Evolutionary conservation across 495 filamentous ascomycete species (phyloP), one percentile per base, ranked within the genome.

Genomic region (Pseudevernia furfuracea): DNA sequence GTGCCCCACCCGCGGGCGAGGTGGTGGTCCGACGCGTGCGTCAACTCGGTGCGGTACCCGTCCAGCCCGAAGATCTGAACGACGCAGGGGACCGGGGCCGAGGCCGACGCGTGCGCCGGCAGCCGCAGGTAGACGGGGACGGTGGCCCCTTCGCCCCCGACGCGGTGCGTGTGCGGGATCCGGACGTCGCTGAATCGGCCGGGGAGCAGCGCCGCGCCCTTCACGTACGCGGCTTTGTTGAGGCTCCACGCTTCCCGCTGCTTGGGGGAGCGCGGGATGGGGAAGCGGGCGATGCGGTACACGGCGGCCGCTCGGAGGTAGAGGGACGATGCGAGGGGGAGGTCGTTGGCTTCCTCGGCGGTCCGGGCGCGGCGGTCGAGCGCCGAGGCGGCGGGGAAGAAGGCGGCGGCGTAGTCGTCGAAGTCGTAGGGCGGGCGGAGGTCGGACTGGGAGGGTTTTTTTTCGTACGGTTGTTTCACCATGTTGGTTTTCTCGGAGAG

Each of bases 11-110:
- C 84, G 62, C 81, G 84, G 58, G 76, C 72, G n/a, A 84, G 70
- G 67, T 86, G 89, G 73, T 87, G 85, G 44, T 89, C 80, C 60
- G 80, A 84, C 39, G 88, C 85, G 43, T 82, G 78, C 25, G 86
- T 88, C 72, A 91, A 88, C 68, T 93, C 89, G 0, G 89, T 87
- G 21, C 89, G 75, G 69, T 93, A 91, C 11, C 89, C 89, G 68
- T 93, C 89, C 15, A 93, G 77, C 0, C 89, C 89, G 0, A 87
- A 90, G 23, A 91, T 81, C 39, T 91, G 79, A 25, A 93, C 74
- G 6, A 93, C 82, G 6, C 81, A 76, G 0, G 89, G 87, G 3
- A 77, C 77, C 6, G 76, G 80, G 30, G 78, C 76, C 9, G 68
- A 61, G 0, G 67, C 64, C 4, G 73, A 66, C 1, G 78, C 80